Conservation (phyloP, 1,284 basidiomycete species). For the Microbotryum silenes-acaulis region DNA sequence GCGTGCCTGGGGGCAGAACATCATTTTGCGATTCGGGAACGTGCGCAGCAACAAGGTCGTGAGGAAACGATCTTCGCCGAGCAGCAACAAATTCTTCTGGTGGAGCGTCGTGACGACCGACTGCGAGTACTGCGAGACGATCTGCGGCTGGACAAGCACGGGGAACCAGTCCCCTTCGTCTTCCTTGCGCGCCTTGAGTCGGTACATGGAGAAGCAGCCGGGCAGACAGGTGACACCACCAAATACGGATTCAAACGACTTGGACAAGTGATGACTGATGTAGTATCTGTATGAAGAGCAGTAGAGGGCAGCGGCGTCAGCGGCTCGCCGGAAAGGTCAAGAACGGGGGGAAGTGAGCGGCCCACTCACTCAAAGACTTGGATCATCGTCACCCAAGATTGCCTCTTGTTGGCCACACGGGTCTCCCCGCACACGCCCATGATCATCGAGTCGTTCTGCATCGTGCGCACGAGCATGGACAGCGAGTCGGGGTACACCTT, state of each 20-base stretch:
- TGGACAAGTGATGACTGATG: constrained; percentile 95
- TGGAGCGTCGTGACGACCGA: constrained; percentile 87
- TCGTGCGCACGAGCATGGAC: constrained; percentile 82
- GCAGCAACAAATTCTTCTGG: constrained; percentile 91
- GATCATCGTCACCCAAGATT: constrained; percentile 96
- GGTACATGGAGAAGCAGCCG: constrained; percentile 99
- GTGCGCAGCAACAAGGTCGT: constrained; percentile 90
- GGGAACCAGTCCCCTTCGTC: constrained; percentile 95
- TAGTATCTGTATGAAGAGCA: constrained; percentile 64
- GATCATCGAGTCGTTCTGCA: constrained; percentile 96
- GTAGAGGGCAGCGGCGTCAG: neutral
- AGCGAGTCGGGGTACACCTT: constrained; percentile 83
- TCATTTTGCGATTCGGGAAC: constrained; percentile 98
- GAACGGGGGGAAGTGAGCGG: neutral
- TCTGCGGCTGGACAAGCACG: constrained; percentile 92
- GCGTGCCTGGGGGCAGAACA: constrained; percentile 93
- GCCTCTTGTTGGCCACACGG: constrained; percentile 93
- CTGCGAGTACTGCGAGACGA: constrained; percentile 95
- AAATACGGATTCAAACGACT: constrained; percentile 98
- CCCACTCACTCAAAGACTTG: constrained; percentile 55
- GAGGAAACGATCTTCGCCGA: constrained; percentile 98
- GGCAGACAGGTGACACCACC: constrained; percentile 99
- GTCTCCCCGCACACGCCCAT: constrained; percentile 99
- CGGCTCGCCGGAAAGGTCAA: neutral
- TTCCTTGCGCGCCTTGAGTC: constrained; percentile 83